phyloP scores from a whole-genome alignment of 2,329 filamentous ascomycete genomes.

The Fusarium denticulatum region DNA sequence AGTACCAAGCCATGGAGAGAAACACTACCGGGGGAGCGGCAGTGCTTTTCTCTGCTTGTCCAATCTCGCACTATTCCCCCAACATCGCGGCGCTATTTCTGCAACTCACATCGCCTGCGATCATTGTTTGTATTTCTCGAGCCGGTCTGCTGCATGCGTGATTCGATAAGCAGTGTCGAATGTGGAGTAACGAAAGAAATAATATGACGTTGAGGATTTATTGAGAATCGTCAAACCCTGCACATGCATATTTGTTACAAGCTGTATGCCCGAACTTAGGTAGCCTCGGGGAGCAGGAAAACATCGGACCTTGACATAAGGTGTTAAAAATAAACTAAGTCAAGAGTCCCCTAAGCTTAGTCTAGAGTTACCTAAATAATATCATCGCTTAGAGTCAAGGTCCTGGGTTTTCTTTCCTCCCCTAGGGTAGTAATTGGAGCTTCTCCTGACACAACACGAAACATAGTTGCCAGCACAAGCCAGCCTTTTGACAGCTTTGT shows the following conservation, averaged over 20 bases:
- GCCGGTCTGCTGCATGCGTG: slow-evolving; percentile 18
- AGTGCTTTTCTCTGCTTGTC: background rate
- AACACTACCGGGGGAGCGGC: background rate
- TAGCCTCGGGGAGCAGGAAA: background rate
- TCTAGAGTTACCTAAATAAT: background rate
- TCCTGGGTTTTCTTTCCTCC: background rate
- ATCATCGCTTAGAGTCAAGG: background rate
- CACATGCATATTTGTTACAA: slow-evolving; percentile 7
- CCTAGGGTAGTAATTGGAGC: slow-evolving; percentile 23
- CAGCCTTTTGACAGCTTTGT: slow-evolving; percentile 1
- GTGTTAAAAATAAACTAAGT: background rate
- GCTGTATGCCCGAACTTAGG: background rate
- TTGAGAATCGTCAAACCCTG: background rate
- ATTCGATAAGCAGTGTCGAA: slow-evolving; percentile 10
- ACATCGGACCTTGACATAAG: background rate
- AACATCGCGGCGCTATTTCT: background rate
- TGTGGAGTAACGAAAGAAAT: slow-evolving; percentile 26
- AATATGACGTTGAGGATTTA: slow-evolving; percentile 28
- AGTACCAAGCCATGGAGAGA: background rate
- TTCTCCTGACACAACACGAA: background rate
- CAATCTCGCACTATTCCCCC: background rate
- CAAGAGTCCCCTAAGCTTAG: background rate
- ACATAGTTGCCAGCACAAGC: background rate
- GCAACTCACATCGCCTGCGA: background rate
- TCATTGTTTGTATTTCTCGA: slow-evolving; percentile 11